Conservation (phyloP, 1,284 basidiomycete species). For the Peniophora sp. region DNA sequence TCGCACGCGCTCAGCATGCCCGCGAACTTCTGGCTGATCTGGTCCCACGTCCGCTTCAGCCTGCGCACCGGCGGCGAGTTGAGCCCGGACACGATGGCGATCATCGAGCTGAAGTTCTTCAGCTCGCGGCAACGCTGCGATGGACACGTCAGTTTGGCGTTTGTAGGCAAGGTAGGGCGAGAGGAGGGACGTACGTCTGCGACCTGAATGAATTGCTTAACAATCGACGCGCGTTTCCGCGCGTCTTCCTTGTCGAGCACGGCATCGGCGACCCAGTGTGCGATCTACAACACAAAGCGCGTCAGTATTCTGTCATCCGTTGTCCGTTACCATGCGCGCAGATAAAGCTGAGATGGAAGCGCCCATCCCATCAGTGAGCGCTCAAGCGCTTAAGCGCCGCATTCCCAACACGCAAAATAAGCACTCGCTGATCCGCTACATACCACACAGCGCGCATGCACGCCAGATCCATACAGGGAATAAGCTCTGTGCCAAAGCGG, state of each 20-base stretch:
- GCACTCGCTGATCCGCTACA: not conserved
- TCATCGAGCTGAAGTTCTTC: slow-evolving; percentile 95
- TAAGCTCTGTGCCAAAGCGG: not conserved
- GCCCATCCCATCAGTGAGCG: no score
- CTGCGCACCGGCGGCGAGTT: slow-evolving; percentile 93
- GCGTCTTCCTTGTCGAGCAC: slow-evolving; percentile 84
- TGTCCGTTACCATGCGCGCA: no score
- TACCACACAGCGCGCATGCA: no score
- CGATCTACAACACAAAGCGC: slow-evolving; percentile 43
- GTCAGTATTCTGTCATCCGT: no score
- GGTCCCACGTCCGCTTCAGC: slow-evolving; percentile 93
- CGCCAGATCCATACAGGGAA: no score
- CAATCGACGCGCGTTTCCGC: slow-evolving; percentile 69
- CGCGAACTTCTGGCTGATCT: slow-evolving; percentile 70
- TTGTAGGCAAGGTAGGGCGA: not conserved
- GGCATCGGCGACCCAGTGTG: slow-evolving; percentile 91
- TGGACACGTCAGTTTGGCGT: not conserved
- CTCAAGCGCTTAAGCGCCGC: not conserved
- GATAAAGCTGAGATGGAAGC: no score
- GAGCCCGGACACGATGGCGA: slow-evolving; percentile 91
- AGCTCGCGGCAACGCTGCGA: slow-evolving; percentile 80
- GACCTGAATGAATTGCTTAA: slow-evolving; percentile 91
- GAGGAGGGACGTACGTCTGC: slow-evolving; percentile 69
- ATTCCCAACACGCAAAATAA: not conserved
- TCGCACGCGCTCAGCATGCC: slow-evolving; percentile 65